Percentiles rank a stretch among this genome's conserved stretches.
Conservation (phyloP, 2,329 filamentous ascomycete species). For the Calonectria crousiana region DNA sequence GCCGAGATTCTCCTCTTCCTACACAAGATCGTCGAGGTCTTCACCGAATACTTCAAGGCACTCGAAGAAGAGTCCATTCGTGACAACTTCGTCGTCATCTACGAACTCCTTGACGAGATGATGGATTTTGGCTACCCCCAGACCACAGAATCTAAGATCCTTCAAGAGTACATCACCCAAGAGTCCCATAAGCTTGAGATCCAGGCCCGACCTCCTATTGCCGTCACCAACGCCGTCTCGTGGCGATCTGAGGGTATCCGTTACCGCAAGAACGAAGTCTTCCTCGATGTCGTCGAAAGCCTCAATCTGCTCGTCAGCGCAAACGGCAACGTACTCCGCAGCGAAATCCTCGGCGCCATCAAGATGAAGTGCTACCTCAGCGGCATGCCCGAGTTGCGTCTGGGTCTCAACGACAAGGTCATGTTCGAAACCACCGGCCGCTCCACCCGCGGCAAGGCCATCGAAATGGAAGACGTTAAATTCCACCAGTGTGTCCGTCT, state of each 20-base stretch:
- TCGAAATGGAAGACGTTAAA: constrained; percentile 99
- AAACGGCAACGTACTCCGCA: constrained; percentile 94
- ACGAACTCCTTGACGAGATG: constrained; percentile 99
- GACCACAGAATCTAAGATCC: constrained; percentile 97
- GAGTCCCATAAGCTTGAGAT: constrained; percentile 99
- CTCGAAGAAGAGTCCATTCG: constrained; percentile 98
- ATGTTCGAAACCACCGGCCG: constrained; percentile 99
- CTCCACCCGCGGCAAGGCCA: constrained; percentile 93
- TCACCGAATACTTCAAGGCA: constrained; percentile 99
- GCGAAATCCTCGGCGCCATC: constrained; percentile 95
- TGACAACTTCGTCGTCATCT: constrained; percentile 99
- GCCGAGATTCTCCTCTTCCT: constrained; percentile 98
- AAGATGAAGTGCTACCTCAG: constrained; percentile 99
- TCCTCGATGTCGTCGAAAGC: constrained; percentile 96
- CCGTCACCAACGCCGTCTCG: constrained; percentile 97
- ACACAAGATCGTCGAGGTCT: constrained; percentile 98
- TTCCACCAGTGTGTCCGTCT: constrained; percentile 98
- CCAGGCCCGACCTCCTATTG: constrained; percentile 94
- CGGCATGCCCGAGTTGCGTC: constrained; percentile 94
- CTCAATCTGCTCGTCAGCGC: constrained; percentile 95
- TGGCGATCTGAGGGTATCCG: constrained; percentile 98
- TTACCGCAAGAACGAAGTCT: constrained; percentile 99
- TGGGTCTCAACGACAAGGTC: constrained; percentile 98
- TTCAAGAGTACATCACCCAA: constrained; percentile 99
- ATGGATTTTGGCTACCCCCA: constrained; percentile 99